phyloP scores from a whole-genome alignment of 352 stramenopile genomes.

The Proteromonas lacertae region DNA sequence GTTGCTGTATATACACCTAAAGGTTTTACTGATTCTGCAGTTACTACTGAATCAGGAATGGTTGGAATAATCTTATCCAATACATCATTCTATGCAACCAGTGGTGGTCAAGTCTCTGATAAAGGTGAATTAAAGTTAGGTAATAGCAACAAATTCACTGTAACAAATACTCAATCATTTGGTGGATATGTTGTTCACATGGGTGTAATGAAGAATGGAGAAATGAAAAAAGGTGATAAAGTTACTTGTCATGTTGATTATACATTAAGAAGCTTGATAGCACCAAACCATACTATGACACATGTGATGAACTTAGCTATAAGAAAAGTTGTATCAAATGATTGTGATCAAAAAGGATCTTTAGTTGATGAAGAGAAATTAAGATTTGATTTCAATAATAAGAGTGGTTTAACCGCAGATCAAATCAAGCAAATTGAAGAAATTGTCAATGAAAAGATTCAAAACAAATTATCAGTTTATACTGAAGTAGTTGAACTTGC shows the following conservation, averaged over 20 bases:
- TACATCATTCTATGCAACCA: slow-evolving; percentile 87
- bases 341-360: slow-evolving; percentile 78
- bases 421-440: slow-evolving; percentile 38
- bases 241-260: slow-evolving; percentile 73
- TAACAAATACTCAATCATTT: slow-evolving; percentile 68
- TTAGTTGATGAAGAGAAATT: slow-evolving; percentile 78
- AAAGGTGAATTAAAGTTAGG: slow-evolving; percentile 28
- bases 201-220: slow-evolving; percentile 18
- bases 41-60: slow-evolving; percentile 21
- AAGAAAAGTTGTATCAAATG: slow-evolving; percentile 42
- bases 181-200: slow-evolving; percentile 79
- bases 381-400: slow-evolving; percentile 90
- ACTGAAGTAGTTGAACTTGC: slow-evolving; percentile 53
- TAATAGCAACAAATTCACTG: slow-evolving; percentile 11
- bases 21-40: slow-evolving; percentile 21
- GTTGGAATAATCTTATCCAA: slow-evolving; percentile 72
- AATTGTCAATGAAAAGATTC: not conserved
- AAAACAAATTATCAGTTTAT: slow-evolving; percentile 24
- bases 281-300: slow-evolving; percentile 96
- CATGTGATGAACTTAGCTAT: slow-evolving; percentile 92
- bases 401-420: slow-evolving; percentile 56
- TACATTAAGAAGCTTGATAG: slow-evolving; percentile 42
- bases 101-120: slow-evolving; percentile 78
- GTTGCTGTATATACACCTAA: slow-evolving; percentile 49
- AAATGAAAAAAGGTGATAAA: slow-evolving; percentile 23